phyloP scores from a whole-genome alignment of 257 asterid species.

The Marsdenia floribunda region DNA sequence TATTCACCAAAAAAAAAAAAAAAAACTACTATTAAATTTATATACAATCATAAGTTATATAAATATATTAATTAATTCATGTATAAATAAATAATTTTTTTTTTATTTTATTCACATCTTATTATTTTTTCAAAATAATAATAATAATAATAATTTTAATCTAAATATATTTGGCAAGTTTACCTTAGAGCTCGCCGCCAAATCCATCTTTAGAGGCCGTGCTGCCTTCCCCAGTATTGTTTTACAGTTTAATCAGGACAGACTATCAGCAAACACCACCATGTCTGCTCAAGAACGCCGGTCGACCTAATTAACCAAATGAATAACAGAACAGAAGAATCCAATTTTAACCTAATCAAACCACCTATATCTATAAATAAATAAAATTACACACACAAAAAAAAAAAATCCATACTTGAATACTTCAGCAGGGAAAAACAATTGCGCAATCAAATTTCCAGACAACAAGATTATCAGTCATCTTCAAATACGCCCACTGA shows the following conservation, averaged over 20 bases:
- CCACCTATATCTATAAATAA: not conserved
- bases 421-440: not conserved
- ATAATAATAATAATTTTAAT: no score
- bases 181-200: slow-evolving; percentile 82
- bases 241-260: slow-evolving; percentile 13
- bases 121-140: no score
- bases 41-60: no score
- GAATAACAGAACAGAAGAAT: slow-evolving; percentile 8
- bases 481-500: slow-evolving; percentile 13
- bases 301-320: slow-evolving; percentile 34
- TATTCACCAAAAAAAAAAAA: no score
- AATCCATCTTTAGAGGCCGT: slow-evolving; percentile 55
- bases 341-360: slow-evolving; percentile 5
- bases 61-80: no score
- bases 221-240: slow-evolving; percentile 16
- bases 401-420: not conserved
- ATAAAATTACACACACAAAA: not conserved
- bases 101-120: no score
- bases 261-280: slow-evolving; percentile 23
- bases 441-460: not conserved
- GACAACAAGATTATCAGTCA: not conserved
- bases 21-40: no score
- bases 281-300: slow-evolving; percentile 18
- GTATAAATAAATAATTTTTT: no score
- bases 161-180: no score